Conservation (phyloP, 2,329 filamentous ascomycete species). For the Atkinsonella hypoxylon region DNA sequence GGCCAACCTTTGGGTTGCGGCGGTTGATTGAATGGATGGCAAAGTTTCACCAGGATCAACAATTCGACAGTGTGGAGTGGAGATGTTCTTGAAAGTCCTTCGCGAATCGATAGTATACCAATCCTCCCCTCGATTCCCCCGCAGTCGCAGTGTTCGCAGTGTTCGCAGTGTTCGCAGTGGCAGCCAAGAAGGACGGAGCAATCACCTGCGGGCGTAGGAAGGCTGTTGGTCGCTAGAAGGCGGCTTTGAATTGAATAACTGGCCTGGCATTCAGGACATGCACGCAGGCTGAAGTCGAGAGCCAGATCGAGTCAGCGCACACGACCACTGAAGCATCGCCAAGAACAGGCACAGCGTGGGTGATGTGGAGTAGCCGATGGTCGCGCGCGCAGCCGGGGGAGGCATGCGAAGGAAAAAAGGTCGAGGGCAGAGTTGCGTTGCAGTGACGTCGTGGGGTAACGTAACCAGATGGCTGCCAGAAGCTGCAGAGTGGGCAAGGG, state of each 20-base stretch:
- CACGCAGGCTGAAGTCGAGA: slow-evolving; percentile 1
- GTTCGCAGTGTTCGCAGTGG: not conserved
- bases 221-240: not conserved
- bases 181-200: slow-evolving; percentile 8
- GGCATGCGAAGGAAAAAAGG: not conserved
- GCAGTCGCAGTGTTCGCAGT: not conserved
- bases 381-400: slow-evolving; percentile 4
- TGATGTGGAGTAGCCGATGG: slow-evolving; percentile 2
- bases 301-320: not conserved
- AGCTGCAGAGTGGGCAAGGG: not conserved
- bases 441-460: not conserved
- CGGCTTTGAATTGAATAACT: not conserved
- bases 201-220: slow-evolving; percentile 11
- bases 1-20: slow-evolving; percentile 3
- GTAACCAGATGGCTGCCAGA: not conserved
- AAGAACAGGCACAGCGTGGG: not conserved
- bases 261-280: not conserved
- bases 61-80: slow-evolving; percentile 1
- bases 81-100: slow-evolving; percentile 4
- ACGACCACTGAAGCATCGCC: not conserved
- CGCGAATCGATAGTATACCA: not conserved
- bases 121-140: not conserved
- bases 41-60: slow-evolving; percentile 1
- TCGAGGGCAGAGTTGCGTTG: not conserved
- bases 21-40: slow-evolving; percentile 1